Evolutionary conservation across 176 grass and related monocot genomes (phyloP).

Genomic region (Paspalum notatum): DNA sequence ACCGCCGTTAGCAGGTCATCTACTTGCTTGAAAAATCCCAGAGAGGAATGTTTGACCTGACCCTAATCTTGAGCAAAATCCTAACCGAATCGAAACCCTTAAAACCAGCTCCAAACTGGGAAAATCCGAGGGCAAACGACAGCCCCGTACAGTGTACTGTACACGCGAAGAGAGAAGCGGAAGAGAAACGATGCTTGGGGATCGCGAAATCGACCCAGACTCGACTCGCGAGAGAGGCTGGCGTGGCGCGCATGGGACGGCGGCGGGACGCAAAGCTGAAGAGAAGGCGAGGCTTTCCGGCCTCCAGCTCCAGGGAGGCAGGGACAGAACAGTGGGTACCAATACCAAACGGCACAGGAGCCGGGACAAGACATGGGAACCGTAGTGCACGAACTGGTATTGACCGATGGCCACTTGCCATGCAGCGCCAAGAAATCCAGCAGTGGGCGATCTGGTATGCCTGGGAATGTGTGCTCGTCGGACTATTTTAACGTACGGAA

Average conservation of each 20-base stretch:
- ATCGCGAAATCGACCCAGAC: too few species aligned
- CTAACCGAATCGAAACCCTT: conserved; percentile 11
- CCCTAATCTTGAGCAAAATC: not conserved
- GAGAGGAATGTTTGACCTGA: conserved; percentile 17
- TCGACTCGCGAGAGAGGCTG: too few species aligned
- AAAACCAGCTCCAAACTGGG: conserved; percentile 9
- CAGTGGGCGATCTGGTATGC: not conserved
- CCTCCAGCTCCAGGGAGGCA: too few species aligned
- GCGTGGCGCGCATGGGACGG: too few species aligned
- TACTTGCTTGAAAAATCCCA: conserved; percentile 24
- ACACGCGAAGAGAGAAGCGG: not conserved
- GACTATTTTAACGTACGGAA: not conserved
- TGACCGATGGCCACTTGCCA: conserved; percentile 11
- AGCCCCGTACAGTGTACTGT: not conserved
- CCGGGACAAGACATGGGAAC: too few species aligned
- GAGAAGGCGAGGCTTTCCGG: too few species aligned
- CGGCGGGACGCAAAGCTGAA: too few species aligned
- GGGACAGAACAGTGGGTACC: too few species aligned
- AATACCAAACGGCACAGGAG: too few species aligned
- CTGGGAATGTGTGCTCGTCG: not conserved
- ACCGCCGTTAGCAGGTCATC: conserved; percentile 1
- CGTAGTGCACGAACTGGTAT: not conserved
- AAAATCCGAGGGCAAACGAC: conserved; percentile 5
- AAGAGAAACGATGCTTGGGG: not conserved
- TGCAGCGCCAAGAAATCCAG: conserved; percentile 3